Evolutionary conservation across 176 grass and related monocot species (phyloP).

Genomic region (Phoenix dactylifera): DNA sequence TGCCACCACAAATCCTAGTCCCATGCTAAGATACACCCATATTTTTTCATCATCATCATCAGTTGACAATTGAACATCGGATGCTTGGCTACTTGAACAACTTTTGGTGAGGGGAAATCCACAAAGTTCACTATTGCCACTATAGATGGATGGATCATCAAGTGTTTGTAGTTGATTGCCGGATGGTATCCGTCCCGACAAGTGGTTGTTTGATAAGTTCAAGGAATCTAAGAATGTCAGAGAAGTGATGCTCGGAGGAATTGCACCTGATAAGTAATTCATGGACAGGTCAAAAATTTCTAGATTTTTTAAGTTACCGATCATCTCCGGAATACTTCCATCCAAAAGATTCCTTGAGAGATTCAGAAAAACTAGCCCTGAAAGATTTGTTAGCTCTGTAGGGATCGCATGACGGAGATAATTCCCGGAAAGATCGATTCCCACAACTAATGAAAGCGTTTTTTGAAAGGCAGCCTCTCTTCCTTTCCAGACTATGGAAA

Average conservation of each 20-base stretch:
- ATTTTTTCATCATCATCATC: slow-evolving; percentile 1
- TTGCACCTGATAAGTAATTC: slow-evolving; percentile 36
- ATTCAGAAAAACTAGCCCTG: slow-evolving; percentile 53
- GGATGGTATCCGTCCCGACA: slow-evolving; percentile 39
- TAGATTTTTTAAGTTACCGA: slow-evolving; percentile 25
- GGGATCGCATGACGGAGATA: slow-evolving; percentile 32
- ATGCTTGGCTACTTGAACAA: slow-evolving; percentile 15
- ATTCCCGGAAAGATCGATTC: slow-evolving; percentile 54
- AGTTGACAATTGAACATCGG: neutral
- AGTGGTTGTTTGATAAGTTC: slow-evolving; percentile 49
- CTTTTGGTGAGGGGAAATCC: slow-evolving; percentile 25
- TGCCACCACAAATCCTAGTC: slow-evolving; percentile 13
- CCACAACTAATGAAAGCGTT: slow-evolving; percentile 36
- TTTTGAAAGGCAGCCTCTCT: slow-evolving; percentile 18
- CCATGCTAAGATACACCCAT: slow-evolving; percentile 13
- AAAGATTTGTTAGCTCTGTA: slow-evolving; percentile 27
- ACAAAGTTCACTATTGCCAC: slow-evolving; percentile 49
- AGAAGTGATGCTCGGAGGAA: slow-evolving; percentile 27
- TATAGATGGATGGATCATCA: slow-evolving; percentile 17
- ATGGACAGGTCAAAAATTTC: slow-evolving; percentile 44
- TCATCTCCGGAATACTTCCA: slow-evolving; percentile 24
- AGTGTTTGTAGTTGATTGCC: slow-evolving; percentile 58
- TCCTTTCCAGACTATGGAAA: slow-evolving; percentile 40
- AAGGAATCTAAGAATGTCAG: slow-evolving; percentile 11
- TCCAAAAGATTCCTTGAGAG: slow-evolving; percentile 46